Percentiles rank a stretch among this genome's conserved stretches.
Conservation (phyloP, 2,329 filamentous ascomycete genomes). For the Aspergillus felis region DNA sequence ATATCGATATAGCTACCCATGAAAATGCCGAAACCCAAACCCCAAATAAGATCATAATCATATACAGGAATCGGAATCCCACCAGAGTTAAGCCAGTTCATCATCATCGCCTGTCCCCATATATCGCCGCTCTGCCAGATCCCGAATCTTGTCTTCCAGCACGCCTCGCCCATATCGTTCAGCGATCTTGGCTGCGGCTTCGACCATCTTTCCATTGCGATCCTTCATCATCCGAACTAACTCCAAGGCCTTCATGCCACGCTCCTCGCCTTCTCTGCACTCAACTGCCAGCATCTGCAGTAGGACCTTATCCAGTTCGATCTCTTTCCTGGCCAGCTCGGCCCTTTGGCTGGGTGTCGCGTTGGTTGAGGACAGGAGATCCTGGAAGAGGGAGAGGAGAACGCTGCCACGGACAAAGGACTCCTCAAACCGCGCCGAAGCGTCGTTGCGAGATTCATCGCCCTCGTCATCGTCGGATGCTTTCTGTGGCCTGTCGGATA, state of each 20-base stretch:
- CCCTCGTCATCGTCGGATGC: constrained; percentile 35
- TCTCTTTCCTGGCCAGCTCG: constrained; percentile 66
- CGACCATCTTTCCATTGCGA: constrained; percentile 80
- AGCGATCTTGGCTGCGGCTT: constrained; percentile 86
- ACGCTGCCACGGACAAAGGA: constrained; percentile 71
- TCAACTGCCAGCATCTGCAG: constrained; percentile 85
- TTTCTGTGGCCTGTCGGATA: constrained; percentile 54
- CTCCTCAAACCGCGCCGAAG: constrained; percentile 63
- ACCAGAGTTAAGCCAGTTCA: constrained; percentile 30
- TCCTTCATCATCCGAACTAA: constrained; percentile 83
- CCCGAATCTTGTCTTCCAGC: constrained; percentile 84
- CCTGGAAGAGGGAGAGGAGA: constrained; percentile 68
- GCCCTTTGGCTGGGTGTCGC: constrained; percentile 61
- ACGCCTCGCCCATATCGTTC: constrained; percentile 76
- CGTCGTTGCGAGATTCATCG: constrained; percentile 29
- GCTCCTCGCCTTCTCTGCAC: constrained; percentile 87
- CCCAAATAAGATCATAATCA: background rate
- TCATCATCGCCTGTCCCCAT: constrained; percentile 57
- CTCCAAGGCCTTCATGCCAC: constrained; percentile 91
- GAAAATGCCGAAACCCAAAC: background rate
- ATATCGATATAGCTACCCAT: background rate
- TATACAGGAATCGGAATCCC: background rate
- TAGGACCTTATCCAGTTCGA: constrained; percentile 85
- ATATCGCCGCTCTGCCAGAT: constrained; percentile 69
- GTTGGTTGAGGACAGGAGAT: constrained; percentile 66